These are phyloP conservation scores for Phanerochaete carnosa DNA, from an alignment of 768 basidiomycete genomes.

Conservation along the genomic window DNA sequence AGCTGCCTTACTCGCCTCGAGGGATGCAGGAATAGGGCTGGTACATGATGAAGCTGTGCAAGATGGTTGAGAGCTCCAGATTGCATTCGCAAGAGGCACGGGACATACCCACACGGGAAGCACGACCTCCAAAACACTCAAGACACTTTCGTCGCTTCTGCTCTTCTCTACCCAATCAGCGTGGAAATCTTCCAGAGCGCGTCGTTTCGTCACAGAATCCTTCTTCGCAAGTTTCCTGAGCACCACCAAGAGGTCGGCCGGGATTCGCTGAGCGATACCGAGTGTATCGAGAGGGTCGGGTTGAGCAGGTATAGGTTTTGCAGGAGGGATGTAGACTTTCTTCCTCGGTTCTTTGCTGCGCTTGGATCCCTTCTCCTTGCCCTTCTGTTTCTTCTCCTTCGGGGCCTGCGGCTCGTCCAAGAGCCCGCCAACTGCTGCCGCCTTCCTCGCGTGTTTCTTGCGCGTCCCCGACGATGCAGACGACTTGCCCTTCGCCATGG, in stretches of 20 bases:
- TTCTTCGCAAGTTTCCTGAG: slow-evolving; percentile 85
- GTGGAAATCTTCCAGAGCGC: slow-evolving; percentile 83
- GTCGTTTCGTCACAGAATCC: slow-evolving; percentile 77
- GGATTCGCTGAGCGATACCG: slow-evolving; percentile 70
- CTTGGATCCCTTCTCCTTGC: slow-evolving; percentile 50
- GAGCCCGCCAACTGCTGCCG: slow-evolving; percentile 36
- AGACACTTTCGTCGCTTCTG: slow-evolving; percentile 36
- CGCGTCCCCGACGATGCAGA: slow-evolving; percentile 84
- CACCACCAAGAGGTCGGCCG: slow-evolving; percentile 80
- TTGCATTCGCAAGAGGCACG: neutral
- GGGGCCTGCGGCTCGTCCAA: slow-evolving; percentile 25
- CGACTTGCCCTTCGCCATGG: slow-evolving; percentile 60
- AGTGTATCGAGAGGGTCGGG: slow-evolving; percentile 87
- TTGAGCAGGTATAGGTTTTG: slow-evolving; percentile 67
- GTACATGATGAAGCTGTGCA: slow-evolving; percentile 80
- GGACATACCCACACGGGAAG: slow-evolving; percentile 88
- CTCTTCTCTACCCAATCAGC: slow-evolving; percentile 61
- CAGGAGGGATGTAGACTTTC: slow-evolving; percentile 86
- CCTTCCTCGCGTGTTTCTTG: slow-evolving; percentile 89
- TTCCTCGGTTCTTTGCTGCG: slow-evolving; percentile 66
- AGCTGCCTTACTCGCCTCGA: slow-evolving; percentile 70
- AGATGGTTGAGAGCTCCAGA: neutral
- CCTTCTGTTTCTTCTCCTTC: slow-evolving; percentile 39
- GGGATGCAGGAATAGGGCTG: slow-evolving; percentile 76
- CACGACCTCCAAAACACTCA: slow-evolving; percentile 49